Evolutionary conservation across 2,329 filamentous ascomycete species (phyloP), one percentile per base, ranked within the genome.

Genomic region (Cercospora janseana): DNA sequence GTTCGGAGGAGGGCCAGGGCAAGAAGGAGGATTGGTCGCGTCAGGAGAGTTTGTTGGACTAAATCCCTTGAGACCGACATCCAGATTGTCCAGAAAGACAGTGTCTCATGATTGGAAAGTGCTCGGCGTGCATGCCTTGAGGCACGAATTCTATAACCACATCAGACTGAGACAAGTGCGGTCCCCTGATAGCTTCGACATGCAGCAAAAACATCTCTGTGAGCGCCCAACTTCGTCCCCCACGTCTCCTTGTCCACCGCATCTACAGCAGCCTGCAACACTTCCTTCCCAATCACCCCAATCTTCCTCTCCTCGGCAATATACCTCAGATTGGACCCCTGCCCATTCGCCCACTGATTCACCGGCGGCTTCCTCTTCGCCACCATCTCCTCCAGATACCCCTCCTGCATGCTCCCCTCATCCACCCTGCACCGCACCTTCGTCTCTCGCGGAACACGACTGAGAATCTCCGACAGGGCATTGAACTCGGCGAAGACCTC

Each of bases 381-480:
- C 28, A 52, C 20, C 4, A 9, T 9, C 31, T 29, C 28, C 27
- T 21, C 32, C 12, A 59, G 38, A 23, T 55, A 29, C 5, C 35
- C 31, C 29, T 29, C 37, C 26, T 57, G 54, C 26, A 16, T n/a
- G 27, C 50, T 58, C 5, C 37, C 50, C 23, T 45, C 44, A 24
- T 46, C 47, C 8, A 52, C 50, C 3, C 50, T 58, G 41, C 51
- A 63, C 16, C 40, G 4, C 2, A 63, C 21, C 8, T 4, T 24
- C 10, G 42, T 35, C 2, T 20, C 18, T 10, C 20, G 20, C 9
- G 42, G 42, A 2, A 45, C 6, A 13, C 42, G 18, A 16, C 42
- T 34, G 16, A 34, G 16, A 8, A 35, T 45, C 29, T 45, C 42
- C 8, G 18, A 24, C 29, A 45, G 13, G 20, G 42, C 27, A 35